phyloP scores from a whole-genome alignment of 805 yeast species.

The Candida gorgasii region DNA sequence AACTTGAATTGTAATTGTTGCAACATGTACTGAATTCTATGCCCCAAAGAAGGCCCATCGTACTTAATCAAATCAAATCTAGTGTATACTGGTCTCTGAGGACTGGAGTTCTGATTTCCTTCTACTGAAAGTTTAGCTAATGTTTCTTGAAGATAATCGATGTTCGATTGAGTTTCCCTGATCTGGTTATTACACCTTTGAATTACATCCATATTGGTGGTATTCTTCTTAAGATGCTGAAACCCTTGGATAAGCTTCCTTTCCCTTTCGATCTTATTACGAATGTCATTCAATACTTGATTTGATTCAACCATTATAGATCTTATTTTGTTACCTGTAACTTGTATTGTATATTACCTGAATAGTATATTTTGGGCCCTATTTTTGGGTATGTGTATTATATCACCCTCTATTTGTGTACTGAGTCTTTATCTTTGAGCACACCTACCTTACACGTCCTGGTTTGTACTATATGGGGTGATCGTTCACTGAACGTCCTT shows the following conservation, averaged over 20 bases:
- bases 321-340: neutral
- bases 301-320: constrained; percentile 5
- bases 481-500: constrained; percentile 1
- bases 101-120: constrained; percentile 9
- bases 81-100: constrained; percentile 50
- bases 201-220: constrained; percentile 78
- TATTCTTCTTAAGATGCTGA: constrained; percentile 71
- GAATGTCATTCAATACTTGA: constrained; percentile 61
- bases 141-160: constrained; percentile 82
- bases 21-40: constrained; percentile 91
- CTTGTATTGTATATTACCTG: too few species aligned
- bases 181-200: constrained; percentile 89
- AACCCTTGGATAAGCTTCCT: constrained; percentile 86
- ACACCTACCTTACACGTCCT: neutral
- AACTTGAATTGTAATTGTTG: constrained; percentile 92
- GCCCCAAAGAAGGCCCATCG: constrained; percentile 93
- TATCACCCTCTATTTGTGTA: too few species aligned
- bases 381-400: constrained; percentile 14
- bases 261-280: constrained; percentile 85
- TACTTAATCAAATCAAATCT: constrained; percentile 82
- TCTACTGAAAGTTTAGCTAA: constrained; percentile 58
- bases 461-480: neutral
- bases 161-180: constrained; percentile 87
- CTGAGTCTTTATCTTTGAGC: too few species aligned
- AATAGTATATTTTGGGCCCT: too few species aligned